Base-by-base conservation (phyloP, 129 eudicot species). In the Arctium minus region DNA sequence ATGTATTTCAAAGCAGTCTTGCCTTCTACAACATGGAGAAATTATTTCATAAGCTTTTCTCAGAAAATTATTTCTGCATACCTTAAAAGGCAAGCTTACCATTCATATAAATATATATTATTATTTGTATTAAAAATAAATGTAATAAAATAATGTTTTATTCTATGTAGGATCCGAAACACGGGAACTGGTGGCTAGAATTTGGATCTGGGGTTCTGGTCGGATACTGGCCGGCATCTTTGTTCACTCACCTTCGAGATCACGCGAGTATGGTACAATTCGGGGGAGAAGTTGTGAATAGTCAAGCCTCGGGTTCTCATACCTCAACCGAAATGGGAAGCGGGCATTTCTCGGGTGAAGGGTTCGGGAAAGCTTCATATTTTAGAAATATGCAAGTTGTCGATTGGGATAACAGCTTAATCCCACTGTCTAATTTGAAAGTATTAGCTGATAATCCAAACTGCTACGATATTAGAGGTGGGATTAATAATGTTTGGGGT, bases 141-240 rank as follows among this genome's bases (percentile, higher is more conserved):
- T 17, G 29, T 60, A n/a, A 60, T 9, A n/a, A 60, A 60, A n/a
- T 60, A 17, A 17, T 60, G 17, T 60, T 60, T 27, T 22, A 65
- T 36, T n/a, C 11, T 0, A 42, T 12, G 44, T 85, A 96, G 99
- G 99, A 96, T 83, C 99, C 99, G 4, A 93, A 96, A 48, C 97
- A 93, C 40, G 99, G 99, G n/a, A 93, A 96, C 70, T 96, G 99
- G 99, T 96, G 99, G 99, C 93, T 96, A n/a, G 98, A 96, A 76
- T 93, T 96, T 39, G 99, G 98, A 5, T 81, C 89, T 0, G 99
- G 99, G 67, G 80, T 86, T 10, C 36, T 93, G 40, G 98, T 96
- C 1, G 99, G 99, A 18, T 95, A 96, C 30, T 96, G 97, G 97
- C 99, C 99, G 4, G 88, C 97, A 0, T 62, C 85, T 37, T 82